Base-by-base conservation (phyloP, 495 filamentous ascomycete species). In the Aspergillus carlsbadensis region DNA sequence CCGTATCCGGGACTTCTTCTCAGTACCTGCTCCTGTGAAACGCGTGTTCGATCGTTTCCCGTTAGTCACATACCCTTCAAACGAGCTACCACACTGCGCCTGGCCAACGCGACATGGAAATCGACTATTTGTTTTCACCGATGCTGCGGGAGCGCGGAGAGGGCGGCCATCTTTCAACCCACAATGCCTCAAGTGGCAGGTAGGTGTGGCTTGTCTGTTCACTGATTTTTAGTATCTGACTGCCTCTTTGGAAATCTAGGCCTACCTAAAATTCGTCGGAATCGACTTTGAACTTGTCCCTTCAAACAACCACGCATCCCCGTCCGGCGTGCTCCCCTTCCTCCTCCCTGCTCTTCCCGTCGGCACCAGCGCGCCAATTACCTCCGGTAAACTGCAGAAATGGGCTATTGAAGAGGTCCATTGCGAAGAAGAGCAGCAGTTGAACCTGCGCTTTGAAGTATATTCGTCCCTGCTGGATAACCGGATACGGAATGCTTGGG, bases 131-230 rank as follows among this genome's bases (percentile, higher is more conserved):
- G 76, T 96, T 31, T 98, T 96, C 70, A 81, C 81, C 46, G 84
- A 84, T 11, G 79, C 84, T 1, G 71, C 78, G 22, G 88, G 86
- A 57, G 91, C 87, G 18, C 65, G 69, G 22, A 61, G 64, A 31
- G 87, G 86, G 11, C 69, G 76, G 21, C 90, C 91, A 18, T 93
- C 89, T 46, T 96, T 89, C 75, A 97, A 98, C 72, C 94, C 94
- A 3, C 83, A 83, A 61, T 98, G 94, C 78, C 78, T 98, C 59
- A 96, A 93, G 74, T 97, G 91, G 92, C 94, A 97, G 87, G 93
- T 92, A 65, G 45, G 85, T 52, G n/a, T 31, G 20, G 10, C 5
- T 3, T 41, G 8, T 18, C 18, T 36, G 41, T 46, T 44, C 40
- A 39, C 26, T 40, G 18, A 33, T 39, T 13, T 13, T 39, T 15